Conservation (phyloP, 805 yeast species). For the Cyberlindnera bimundalis region DNA sequence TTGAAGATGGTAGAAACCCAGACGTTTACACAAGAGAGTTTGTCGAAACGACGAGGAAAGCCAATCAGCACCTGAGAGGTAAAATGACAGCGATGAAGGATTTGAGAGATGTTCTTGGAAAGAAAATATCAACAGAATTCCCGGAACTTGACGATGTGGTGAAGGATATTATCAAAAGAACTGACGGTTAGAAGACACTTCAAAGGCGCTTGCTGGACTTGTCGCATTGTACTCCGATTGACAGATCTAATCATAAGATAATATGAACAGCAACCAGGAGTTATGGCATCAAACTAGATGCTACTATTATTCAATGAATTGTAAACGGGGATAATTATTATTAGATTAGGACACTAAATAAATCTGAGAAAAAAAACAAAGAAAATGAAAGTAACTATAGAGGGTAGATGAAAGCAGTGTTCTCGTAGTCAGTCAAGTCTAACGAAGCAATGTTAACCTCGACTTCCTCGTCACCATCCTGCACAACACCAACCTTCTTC, state of each 20-base stretch:
- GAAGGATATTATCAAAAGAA: slow-evolving; percentile 49
- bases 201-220: too few species aligned
- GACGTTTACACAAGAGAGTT: slow-evolving; percentile 96
- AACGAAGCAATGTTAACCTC: slow-evolving; percentile 39
- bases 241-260: too few species aligned
- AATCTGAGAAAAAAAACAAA: not conserved
- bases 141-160: slow-evolving; percentile 68
- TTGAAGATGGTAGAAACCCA: slow-evolving; percentile 95
- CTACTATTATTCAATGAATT: too few species aligned
- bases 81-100: slow-evolving; percentile 67
- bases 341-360: too few species aligned
- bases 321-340: not conserved
- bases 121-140: slow-evolving; percentile 68
- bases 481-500: slow-evolving; percentile 28
- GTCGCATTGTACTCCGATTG: too few species aligned
- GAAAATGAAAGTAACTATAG: slow-evolving; percentile 15
- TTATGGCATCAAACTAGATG: too few species aligned
- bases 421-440: slow-evolving; percentile 52
- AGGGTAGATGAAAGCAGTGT: slow-evolving; percentile 48
- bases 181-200: slow-evolving; percentile 29
- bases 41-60: slow-evolving; percentile 86
- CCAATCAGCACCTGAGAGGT: slow-evolving; percentile 85
- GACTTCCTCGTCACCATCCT: slow-evolving; percentile 32
- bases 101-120: slow-evolving; percentile 63
- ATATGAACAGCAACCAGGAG: too few species aligned